phyloP scores from a whole-genome alignment of 345 rosid genomes.

The Ceriops decandra region DNA sequence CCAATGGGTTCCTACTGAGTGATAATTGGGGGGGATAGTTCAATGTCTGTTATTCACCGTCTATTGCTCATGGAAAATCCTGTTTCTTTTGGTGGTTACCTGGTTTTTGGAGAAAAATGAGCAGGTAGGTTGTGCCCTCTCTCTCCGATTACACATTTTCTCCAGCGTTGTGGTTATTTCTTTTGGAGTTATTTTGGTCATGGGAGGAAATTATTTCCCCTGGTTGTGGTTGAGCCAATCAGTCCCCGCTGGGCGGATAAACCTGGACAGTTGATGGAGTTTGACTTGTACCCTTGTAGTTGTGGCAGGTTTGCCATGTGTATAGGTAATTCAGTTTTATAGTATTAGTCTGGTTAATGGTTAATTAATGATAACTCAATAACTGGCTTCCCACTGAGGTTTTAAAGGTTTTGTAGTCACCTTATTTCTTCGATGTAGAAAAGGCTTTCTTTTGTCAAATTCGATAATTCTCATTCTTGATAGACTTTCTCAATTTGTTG shows the following conservation, averaged over 20 bases:
- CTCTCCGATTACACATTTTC: neutral
- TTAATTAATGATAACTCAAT: neutral
- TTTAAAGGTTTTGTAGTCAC: conserved; percentile 7
- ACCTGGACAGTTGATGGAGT: too few species aligned
- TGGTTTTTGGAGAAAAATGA: neutral
- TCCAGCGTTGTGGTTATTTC: neutral
- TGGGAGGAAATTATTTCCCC: conserved; percentile 2
- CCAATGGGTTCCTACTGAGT: conserved; percentile 54
- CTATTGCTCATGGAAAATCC: neutral
- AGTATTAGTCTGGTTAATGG: neutral
- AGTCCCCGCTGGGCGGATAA: too few species aligned
- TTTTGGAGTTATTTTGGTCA: neutral
- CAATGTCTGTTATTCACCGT: neutral
- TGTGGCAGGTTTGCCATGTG: conserved; percentile 6
- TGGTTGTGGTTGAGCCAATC: neutral
- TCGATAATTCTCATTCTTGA: neutral
- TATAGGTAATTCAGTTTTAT: conserved; percentile 7
- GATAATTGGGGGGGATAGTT: neutral
- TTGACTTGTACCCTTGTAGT: neutral
- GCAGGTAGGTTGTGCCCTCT: neutral
- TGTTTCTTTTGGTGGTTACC: neutral
- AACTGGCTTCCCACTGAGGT: neutral
- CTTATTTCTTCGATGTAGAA: neutral
- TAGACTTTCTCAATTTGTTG: neutral
- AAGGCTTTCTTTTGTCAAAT: neutral